Percentiles rank a stretch among this genome's conserved stretches.
Conservation (phyloP, 345 rosid genomes). For the Sisymbrium altissimum region DNA sequence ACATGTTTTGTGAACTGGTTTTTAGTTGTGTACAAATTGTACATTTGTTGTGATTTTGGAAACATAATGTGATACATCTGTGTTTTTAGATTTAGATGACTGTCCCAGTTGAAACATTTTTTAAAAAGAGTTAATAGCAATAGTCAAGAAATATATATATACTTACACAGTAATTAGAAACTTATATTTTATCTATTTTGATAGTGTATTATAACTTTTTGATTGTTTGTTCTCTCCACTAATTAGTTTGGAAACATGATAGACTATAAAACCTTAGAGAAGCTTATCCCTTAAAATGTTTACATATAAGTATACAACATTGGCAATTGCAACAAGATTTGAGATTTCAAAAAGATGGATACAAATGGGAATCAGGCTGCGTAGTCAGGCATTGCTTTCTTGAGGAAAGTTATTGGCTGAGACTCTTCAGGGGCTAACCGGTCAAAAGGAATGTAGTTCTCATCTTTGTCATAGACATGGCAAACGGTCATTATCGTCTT, state of each 20-base stretch:
- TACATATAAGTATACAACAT: slow-evolving; percentile 6
- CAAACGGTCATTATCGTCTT: slow-evolving; percentile 89
- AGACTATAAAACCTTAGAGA: slow-evolving; percentile 3
- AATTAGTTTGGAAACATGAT: neutral
- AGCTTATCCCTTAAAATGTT: slow-evolving; percentile 21
- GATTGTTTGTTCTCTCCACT: too few relatives aligned
- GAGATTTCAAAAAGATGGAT: slow-evolving; percentile 7
- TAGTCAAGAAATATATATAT: too few relatives aligned
- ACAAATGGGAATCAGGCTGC: slow-evolving; percentile 31
- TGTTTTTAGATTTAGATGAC: too few relatives aligned
- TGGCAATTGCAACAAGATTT: slow-evolving; percentile 18
- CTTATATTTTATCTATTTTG: too few relatives aligned
- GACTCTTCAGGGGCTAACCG: slow-evolving; percentile 69
- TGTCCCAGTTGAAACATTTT: too few relatives aligned
- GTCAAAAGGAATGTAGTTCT: slow-evolving; percentile 69
- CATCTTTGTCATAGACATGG: slow-evolving; percentile 70
- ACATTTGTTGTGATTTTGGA: too few relatives aligned
- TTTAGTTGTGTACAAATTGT: too few relatives aligned
- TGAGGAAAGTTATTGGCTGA: slow-evolving; percentile 64
- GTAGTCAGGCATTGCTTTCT: slow-evolving; percentile 69
- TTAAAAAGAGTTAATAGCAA: too few relatives aligned
- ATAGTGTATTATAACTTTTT: too few relatives aligned
- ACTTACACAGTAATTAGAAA: too few relatives aligned
- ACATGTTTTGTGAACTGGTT: too few relatives aligned
- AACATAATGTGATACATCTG: too few relatives aligned